Conservation (phyloP, 208 protist genomes). For the Leishmania braziliensis region DNA sequence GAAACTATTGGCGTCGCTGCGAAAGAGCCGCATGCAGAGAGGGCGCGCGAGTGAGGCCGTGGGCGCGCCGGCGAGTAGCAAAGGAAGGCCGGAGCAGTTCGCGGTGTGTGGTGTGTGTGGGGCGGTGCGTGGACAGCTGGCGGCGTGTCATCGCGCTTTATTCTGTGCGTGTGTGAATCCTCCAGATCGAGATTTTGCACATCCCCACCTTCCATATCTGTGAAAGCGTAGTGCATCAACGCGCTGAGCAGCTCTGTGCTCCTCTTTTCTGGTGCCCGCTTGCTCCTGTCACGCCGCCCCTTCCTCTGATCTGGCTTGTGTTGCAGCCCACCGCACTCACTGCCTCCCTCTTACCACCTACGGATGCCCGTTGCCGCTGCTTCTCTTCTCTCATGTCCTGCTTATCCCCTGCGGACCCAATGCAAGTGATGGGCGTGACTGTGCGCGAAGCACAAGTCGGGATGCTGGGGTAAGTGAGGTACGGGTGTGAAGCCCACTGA, state of each 20-base stretch:
- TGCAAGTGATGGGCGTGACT: not conserved
- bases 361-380: not conserved
- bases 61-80: not conserved
- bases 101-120: not conserved
- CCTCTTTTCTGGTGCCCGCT: not conserved
- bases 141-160: not conserved
- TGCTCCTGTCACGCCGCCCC: not conserved
- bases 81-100: not conserved
- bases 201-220: too few relatives aligned
- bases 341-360: not conserved
- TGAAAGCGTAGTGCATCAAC: not conserved
- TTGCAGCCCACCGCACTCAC: not conserved
- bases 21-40: not conserved
- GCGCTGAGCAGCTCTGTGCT: not conserved
- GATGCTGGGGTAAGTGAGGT: not conserved
- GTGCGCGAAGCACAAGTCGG: not conserved
- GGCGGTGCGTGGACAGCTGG: not conserved
- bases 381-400: not conserved
- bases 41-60: not conserved
- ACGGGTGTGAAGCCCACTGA: not conserved
- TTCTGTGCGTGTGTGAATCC: too few relatives aligned
- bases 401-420: not conserved
- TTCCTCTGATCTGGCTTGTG: not conserved
- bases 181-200: too few relatives aligned
- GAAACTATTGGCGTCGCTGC: not conserved